A percentile compares a stretch with the other conserved stretches of the same genome.
These are phyloP conservation scores for Fusarium proliferatum DNA, from an alignment of 2,329 filamentous ascomycete species.

Conservation along the genomic window DNA sequence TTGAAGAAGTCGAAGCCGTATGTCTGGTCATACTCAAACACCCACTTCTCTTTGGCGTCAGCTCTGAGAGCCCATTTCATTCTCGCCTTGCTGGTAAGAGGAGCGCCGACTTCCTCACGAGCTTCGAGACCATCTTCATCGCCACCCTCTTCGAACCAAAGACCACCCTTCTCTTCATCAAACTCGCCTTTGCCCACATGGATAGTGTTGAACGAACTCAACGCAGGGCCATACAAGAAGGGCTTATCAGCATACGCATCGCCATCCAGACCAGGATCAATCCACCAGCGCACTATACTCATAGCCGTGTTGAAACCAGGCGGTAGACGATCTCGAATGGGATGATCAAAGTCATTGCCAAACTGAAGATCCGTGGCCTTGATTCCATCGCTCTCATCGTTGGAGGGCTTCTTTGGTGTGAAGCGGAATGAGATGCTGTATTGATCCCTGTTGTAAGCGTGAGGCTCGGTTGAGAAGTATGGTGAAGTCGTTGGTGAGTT, in stretches of 20 bases:
- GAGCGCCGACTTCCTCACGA: conserved; percentile 61
- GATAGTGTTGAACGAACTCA: conserved; percentile 83
- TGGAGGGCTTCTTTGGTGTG: conserved; percentile 67
- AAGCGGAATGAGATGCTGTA: conserved; percentile 88
- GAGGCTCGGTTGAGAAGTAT: conserved; percentile 80
- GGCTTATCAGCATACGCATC: conserved; percentile 90
- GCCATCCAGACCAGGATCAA: conserved; percentile 90
- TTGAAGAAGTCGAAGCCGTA: conserved; percentile 83
- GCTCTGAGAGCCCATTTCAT: conserved; percentile 68
- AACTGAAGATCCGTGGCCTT: conserved; percentile 82
- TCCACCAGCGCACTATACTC: conserved; percentile 86
- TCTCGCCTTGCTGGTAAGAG: conserved; percentile 62
- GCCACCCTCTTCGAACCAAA: conserved; percentile 74
- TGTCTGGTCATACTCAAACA: conserved; percentile 64
- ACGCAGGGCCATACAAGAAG: conserved; percentile 84
- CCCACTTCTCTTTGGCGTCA: conserved; percentile 62
- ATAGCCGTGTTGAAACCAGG: conserved; percentile 88
- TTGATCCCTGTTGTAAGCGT: conserved; percentile 75
- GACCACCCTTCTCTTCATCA: conserved; percentile 60
- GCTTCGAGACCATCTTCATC: conserved; percentile 64
- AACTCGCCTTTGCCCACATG: conserved; percentile 68
- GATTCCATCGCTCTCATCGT: conserved; percentile 58
- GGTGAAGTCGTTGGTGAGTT: conserved; percentile 74
- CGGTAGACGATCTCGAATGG: conserved; percentile 86
- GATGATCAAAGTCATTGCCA: conserved; percentile 94